phyloP scores from a whole-genome alignment of 2,329 filamentous ascomycete genomes.

The Achaetomium macrosporum region DNA sequence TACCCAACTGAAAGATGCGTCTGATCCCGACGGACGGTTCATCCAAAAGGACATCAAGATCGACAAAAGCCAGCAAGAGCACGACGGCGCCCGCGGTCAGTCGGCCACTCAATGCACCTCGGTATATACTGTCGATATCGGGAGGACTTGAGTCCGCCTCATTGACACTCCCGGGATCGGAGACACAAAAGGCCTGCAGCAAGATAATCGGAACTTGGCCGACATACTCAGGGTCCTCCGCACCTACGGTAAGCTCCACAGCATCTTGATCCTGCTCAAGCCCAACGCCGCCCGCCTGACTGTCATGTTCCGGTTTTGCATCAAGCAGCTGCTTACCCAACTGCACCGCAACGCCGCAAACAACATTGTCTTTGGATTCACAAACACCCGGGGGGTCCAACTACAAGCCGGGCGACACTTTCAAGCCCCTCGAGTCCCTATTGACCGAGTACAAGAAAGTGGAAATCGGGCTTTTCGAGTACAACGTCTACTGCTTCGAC shows the following conservation, averaged over 20 bases:
- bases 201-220: constrained; percentile 35
- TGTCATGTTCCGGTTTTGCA: constrained; percentile 35
- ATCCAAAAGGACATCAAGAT: too few species aligned
- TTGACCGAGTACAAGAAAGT: too few species aligned
- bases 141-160: too few species aligned
- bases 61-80: too few species aligned
- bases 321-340: constrained; percentile 36
- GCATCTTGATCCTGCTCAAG: constrained; percentile 39
- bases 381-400: constrained; percentile 37
- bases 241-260: constrained; percentile 33
- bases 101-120: too few species aligned
- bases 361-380: constrained; percentile 41
- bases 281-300: constrained; percentile 34
- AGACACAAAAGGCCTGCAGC: constrained; percentile 34
- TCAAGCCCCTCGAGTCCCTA: constrained; percentile 31
- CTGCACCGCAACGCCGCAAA: constrained; percentile 33
- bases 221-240: constrained; percentile 34
- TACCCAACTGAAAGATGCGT: too few species aligned
- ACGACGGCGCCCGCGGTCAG: too few species aligned
- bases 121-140: too few species aligned
- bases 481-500: too few species aligned
- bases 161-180: constrained; percentile 41
- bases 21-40: too few species aligned
- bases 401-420: constrained; percentile 38
- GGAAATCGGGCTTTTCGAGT: too few species aligned